A percentile compares a stretch with the other conserved stretches of the same genome.
Evolutionary conservation across 2,329 filamentous ascomycete genomes (phyloP).

Genomic region (Aspergillus pseudoglaucus): DNA sequence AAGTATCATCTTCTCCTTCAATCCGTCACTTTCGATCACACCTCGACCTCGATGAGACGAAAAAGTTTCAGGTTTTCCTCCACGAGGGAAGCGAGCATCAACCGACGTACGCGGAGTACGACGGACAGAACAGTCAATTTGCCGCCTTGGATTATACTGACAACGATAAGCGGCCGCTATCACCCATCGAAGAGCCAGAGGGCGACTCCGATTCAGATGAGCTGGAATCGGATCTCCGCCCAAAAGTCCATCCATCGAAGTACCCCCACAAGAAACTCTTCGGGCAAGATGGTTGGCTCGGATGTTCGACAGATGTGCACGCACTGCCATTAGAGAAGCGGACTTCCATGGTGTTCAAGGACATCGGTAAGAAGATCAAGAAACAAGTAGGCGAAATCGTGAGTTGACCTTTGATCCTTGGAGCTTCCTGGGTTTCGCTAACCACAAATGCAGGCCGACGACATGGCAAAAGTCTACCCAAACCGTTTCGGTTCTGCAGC

Average conservation of each 20-base stretch:
- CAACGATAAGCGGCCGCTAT: neutral
- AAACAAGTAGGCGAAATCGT: constrained; percentile 33
- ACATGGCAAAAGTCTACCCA: constrained; percentile 18
- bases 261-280: constrained; percentile 37
- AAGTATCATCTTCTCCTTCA: constrained; percentile 6
- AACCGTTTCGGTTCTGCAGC: constrained; percentile 6
- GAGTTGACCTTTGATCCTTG: constrained; percentile 9
- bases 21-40: constrained; percentile 1
- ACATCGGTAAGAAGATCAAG: constrained; percentile 34
- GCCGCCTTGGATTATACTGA: constrained; percentile 9
- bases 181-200: constrained; percentile 1
- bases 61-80: constrained; percentile 4
- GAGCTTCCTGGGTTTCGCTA: neutral
- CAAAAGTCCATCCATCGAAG: constrained; percentile 1
- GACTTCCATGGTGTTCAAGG: constrained; percentile 26
- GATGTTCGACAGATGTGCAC: constrained; percentile 26
- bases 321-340: constrained; percentile 19
- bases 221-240: constrained; percentile 2
- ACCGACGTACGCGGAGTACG: constrained; percentile 7
- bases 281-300: constrained; percentile 36
- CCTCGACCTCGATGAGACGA: neutral
- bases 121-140: constrained; percentile 7
- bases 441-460: constrained; percentile 15
- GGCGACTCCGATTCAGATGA: neutral
- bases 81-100: constrained; percentile 9